Conservation (phyloP, 495 filamentous ascomycete species). For the Annulohypoxylon bovei region DNA sequence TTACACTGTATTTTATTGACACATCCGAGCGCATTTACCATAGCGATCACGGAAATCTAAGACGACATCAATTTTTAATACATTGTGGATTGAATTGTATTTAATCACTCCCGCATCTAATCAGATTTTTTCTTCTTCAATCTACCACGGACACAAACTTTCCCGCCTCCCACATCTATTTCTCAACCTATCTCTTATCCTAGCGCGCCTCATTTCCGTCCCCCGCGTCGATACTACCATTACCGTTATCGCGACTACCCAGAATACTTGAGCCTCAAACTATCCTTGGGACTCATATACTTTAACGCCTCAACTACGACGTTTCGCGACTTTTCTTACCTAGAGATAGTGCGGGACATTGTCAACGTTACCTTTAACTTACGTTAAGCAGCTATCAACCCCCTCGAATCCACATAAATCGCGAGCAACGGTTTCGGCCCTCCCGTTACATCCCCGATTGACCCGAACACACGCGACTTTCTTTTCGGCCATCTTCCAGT, state of each 20-base stretch:
- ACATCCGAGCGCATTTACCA: not conserved
- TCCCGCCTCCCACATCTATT: not conserved
- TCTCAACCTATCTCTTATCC: not conserved
- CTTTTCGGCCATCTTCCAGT: not conserved
- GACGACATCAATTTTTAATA: not conserved
- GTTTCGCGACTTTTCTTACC: not conserved
- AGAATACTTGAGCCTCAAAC: conserved; percentile 26
- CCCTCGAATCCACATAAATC: not conserved
- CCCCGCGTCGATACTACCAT: conserved; percentile 39
- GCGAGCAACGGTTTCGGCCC: not conserved
- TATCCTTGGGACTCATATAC: conserved; percentile 12
- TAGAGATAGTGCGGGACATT: not conserved
- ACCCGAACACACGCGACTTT: conserved; percentile 3
- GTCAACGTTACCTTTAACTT: not conserved
- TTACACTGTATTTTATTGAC: not conserved
- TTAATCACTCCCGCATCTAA: not conserved
- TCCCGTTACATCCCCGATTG: not conserved
- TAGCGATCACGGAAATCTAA: not conserved
- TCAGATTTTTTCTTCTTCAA: not conserved
- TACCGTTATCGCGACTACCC: conserved; percentile 13
- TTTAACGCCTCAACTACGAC: conserved; percentile 8
- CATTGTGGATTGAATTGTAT: not conserved
- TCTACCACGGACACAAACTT: not conserved
- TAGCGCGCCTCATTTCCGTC: conserved; percentile 31
- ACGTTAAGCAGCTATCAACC: conserved; percentile 2